Evolutionary conservation across 2,329 filamentous ascomycete genomes (phyloP).

Genomic region (Diaporthe capsici): DNA sequence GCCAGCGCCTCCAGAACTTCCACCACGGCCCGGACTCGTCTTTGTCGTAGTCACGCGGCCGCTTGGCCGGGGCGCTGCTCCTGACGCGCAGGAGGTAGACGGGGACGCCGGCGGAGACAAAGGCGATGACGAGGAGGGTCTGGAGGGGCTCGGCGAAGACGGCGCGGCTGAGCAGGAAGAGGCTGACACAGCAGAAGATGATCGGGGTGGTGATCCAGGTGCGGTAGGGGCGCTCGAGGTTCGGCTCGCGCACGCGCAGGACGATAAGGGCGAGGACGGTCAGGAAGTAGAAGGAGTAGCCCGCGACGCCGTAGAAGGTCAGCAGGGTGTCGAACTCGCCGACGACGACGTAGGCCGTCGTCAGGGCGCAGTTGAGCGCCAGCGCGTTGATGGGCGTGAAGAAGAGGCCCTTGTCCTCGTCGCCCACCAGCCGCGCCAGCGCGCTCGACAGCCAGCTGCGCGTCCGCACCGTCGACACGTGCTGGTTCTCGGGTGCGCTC

Average conservation of each 20-base stretch:
- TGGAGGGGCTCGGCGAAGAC: slow-evolving; percentile 93
- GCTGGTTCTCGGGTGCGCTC: slow-evolving; percentile 52
- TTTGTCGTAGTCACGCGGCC: slow-evolving; percentile 53
- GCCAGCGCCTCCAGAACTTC: slow-evolving; percentile 71
- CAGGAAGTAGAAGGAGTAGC: slow-evolving; percentile 97
- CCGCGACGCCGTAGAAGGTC: slow-evolving; percentile 97
- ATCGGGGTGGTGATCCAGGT: slow-evolving; percentile 98
- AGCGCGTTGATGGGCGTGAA: slow-evolving; percentile 96
- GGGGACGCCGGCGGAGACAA: slow-evolving; percentile 86
- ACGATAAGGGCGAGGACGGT: slow-evolving; percentile 95
- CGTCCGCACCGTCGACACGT: slow-evolving; percentile 61
- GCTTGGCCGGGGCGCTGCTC: slow-evolving; percentile 66
- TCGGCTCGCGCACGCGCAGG: slow-evolving; percentile 87
- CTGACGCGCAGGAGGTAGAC: slow-evolving; percentile 91
- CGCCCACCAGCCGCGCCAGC: slow-evolving; percentile 76
- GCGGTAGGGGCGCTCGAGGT: slow-evolving; percentile 89
- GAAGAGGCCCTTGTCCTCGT: slow-evolving; percentile 85
- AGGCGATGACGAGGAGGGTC: slow-evolving; percentile 87
- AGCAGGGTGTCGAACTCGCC: slow-evolving; percentile 93
- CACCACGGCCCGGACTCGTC: slow-evolving; percentile 61
- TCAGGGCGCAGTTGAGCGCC: slow-evolving; percentile 82
- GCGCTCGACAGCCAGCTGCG: slow-evolving; percentile 71
- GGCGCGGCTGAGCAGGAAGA: slow-evolving; percentile 90
- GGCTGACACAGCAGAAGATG: slow-evolving; percentile 96
- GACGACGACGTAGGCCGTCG: slow-evolving; percentile 82